phyloP scores from a whole-genome alignment of 441 rosid species.

The Syzygium malaccense region DNA sequence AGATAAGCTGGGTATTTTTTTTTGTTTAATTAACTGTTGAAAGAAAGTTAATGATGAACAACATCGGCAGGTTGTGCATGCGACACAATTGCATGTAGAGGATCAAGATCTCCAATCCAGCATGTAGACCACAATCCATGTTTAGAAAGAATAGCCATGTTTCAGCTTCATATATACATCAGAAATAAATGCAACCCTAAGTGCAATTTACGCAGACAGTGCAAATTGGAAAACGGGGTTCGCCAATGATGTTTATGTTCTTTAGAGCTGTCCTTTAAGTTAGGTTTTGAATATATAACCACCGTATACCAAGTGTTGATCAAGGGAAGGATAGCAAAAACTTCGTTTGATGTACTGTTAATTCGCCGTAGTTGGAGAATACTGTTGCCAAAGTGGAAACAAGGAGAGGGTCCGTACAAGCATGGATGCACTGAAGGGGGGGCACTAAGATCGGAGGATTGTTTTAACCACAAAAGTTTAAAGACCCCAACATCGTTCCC shows the following conservation, averaged over 20 bases:
- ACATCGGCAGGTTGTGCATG: neutral
- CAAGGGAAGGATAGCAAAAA: neutral
- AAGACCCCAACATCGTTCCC: conserved; percentile 10
- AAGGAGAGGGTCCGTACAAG: neutral
- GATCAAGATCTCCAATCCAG: neutral
- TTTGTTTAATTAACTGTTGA: neutral
- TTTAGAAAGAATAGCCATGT: neutral
- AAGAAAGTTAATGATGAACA: neutral
- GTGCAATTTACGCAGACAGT: neutral
- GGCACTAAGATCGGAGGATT: neutral
- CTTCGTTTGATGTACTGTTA: neutral
- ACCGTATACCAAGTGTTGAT: neutral
- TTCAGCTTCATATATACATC: neutral
- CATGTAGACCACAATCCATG: neutral
- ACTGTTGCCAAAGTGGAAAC: neutral
- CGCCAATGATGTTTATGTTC: neutral
- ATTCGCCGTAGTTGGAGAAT: neutral
- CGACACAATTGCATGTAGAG: neutral
- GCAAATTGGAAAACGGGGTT: neutral
- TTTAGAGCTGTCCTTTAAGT: neutral
- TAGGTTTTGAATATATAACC: neutral
- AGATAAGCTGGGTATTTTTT: neutral
- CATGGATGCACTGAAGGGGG: neutral
- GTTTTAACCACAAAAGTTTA: neutral
- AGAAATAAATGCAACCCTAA: neutral